Percentiles rank a stretch among this genome's conserved stretches.
Conservation (phyloP, 441 rosid species). For the Adansonia grandidieri region DNA sequence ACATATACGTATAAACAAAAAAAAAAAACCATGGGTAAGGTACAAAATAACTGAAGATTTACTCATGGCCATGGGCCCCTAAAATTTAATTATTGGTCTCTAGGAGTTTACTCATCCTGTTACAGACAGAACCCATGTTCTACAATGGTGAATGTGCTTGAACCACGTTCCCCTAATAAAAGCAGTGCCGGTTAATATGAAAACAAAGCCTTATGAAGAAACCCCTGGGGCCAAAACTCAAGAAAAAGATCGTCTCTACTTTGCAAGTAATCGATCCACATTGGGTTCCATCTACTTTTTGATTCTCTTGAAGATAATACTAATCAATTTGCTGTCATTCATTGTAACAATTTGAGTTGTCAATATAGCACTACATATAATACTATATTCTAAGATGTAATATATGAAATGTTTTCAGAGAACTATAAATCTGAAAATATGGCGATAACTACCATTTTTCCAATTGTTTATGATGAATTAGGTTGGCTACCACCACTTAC, state of each 20-base stretch:
- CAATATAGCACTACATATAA: too few relatives aligned
- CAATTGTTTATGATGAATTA: neutral
- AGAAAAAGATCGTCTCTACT: neutral
- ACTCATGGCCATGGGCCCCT: neutral
- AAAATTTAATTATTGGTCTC: neutral
- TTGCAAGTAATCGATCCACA: neutral
- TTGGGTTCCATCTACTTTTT: neutral
- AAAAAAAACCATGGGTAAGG: neutral
- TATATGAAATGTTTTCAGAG: neutral
- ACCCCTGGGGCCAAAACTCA: neutral
- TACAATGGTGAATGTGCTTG: conserved; percentile 29
- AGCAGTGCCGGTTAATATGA: conserved; percentile 12
- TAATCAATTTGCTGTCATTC: neutral
- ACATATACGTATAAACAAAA: neutral
- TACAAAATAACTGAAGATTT: conserved; percentile 17
- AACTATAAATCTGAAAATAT: neutral
- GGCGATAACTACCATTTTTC: neutral
- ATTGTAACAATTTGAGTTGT: neutral
- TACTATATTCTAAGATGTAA: neutral
- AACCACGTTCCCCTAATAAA: conserved; percentile 26
- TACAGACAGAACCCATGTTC: conserved; percentile 36
- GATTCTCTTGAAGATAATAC: neutral
- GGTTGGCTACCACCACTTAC: neutral
- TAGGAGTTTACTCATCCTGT: neutral
- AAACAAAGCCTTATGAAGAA: neutral